Conservation (phyloP, 805 yeast species). For the Clavispora vitiphila region DNA sequence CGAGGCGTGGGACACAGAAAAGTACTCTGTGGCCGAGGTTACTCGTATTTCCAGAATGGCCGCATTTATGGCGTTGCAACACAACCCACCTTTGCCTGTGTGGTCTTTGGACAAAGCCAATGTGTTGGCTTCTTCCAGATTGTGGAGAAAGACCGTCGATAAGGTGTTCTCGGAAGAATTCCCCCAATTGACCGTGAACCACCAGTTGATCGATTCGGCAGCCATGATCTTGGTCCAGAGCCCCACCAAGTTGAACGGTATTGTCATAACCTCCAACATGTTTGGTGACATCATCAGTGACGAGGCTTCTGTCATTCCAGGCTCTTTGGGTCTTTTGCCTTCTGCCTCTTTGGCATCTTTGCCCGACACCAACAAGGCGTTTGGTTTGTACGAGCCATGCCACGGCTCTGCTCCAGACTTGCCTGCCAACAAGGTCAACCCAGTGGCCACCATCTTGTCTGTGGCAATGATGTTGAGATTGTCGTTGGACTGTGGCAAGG, state of each 20-base stretch:
- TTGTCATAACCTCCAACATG: conserved; percentile 91
- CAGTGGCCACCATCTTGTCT: conserved; percentile 90
- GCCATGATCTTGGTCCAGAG: conserved; percentile 95
- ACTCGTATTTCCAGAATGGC: conserved; percentile 98
- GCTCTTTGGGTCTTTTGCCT: conserved; percentile 92
- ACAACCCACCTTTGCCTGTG: conserved; percentile 87
- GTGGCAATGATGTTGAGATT: conserved; percentile 97
- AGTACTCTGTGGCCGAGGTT: conserved; percentile 87
- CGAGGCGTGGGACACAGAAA: conserved; percentile 90
- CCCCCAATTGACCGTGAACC: conserved; percentile 82
- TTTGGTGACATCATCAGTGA: conserved; percentile 98
- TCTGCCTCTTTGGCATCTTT: conserved; percentile 95
- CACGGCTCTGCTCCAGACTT: conserved; percentile 99
- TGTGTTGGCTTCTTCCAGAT: conserved; percentile 90
- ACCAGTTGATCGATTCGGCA: conserved; percentile 96
- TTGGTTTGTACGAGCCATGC: conserved; percentile 96
- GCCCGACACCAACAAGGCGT: conserved; percentile 91
- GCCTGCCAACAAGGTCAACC: conserved; percentile 82
- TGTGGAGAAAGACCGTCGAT: conserved; percentile 94
- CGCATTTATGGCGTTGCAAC: conserved; percentile 91
- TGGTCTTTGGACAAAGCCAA: conserved; percentile 98
- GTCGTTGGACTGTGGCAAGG: conserved; percentile 75
- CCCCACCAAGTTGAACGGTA: conserved; percentile 89
- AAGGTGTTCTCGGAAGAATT: conserved; percentile 81
- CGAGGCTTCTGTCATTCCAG: conserved; percentile 97